phyloP scores from a whole-genome alignment of 2,329 filamentous ascomycete species.

The Aspergillus ibericus region DNA sequence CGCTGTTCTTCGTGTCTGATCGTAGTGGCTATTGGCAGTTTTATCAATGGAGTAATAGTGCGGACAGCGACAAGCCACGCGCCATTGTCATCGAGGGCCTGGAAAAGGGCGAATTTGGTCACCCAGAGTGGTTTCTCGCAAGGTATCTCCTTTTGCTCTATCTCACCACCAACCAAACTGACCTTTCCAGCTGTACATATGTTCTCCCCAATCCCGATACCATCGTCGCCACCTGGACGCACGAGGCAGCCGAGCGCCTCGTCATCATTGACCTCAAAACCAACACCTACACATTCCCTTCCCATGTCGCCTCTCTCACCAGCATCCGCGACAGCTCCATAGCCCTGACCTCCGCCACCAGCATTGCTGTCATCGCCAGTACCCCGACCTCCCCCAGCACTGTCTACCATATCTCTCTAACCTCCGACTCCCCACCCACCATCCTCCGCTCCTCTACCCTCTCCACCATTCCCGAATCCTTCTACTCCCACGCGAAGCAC shows the following conservation, averaged over 20 bases:
- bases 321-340: conserved; percentile 17
- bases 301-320: background rate
- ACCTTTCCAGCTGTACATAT: conserved; percentile 20
- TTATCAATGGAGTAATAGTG: conserved; percentile 30
- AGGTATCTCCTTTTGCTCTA: background rate
- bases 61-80: conserved; percentile 19
- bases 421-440: background rate
- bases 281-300: conserved; percentile 16
- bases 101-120: conserved; percentile 39
- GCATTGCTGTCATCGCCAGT: conserved; percentile 23
- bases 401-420: conserved; percentile 15
- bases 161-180: background rate
- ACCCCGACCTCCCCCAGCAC: conserved; percentile 21
- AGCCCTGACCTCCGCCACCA: conserved; percentile 16
- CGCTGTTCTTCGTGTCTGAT: conserved; percentile 53
- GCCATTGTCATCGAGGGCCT: conserved; percentile 41
- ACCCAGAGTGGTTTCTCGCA: conserved; percentile 33
- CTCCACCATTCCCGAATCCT: background rate
- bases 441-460: background rate
- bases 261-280: conserved; percentile 19
- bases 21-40: conserved; percentile 50
- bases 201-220: conserved; percentile 20
- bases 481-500: background rate
- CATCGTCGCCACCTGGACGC: conserved; percentile 21
- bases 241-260: conserved; percentile 21